Evolutionary conservation across 768 basidiomycete genomes (phyloP).

Genomic region (Vararia minispora): DNA sequence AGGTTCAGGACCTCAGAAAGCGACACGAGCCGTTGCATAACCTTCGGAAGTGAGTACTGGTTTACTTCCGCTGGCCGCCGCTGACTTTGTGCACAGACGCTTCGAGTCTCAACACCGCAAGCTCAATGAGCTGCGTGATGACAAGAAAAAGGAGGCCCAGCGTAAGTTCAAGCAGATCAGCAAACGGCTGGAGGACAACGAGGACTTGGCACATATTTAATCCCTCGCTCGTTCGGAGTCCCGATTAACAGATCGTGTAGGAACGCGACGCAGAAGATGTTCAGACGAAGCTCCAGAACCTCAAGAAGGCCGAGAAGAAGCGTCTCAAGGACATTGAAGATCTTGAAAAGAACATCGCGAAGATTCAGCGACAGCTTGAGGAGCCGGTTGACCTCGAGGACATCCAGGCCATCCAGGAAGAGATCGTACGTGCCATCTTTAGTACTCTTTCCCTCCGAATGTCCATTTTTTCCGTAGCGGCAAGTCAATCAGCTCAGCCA

Average conservation of each 20-base stretch:
- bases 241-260: constrained; percentile 24
- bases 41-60: constrained; percentile 32
- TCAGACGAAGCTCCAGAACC: constrained; percentile 32
- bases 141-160: constrained; percentile 40
- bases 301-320: constrained; percentile 55
- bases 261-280: constrained; percentile 42
- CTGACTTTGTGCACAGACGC: constrained; percentile 26
- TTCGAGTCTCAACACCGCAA: constrained; percentile 34
- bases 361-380: constrained; percentile 32
- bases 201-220: constrained; percentile 36
- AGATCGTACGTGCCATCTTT: constrained; percentile 28
- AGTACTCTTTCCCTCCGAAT: too few relatives aligned
- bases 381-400: constrained; percentile 42
- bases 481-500: constrained; percentile 20
- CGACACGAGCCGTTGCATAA: constrained; percentile 59
- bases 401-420: constrained; percentile 31
- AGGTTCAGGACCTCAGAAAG: constrained; percentile 39
- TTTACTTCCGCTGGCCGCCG: not conserved
- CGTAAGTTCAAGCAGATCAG: constrained; percentile 41
- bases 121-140: constrained; percentile 38
- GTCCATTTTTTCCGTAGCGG: constrained; percentile 8
- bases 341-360: constrained; percentile 38
- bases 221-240: constrained; percentile 3
- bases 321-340: constrained; percentile 45
- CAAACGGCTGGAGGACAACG: constrained; percentile 34